Conservation (phyloP, 345 rosid species). For the Brassica nigra region DNA sequence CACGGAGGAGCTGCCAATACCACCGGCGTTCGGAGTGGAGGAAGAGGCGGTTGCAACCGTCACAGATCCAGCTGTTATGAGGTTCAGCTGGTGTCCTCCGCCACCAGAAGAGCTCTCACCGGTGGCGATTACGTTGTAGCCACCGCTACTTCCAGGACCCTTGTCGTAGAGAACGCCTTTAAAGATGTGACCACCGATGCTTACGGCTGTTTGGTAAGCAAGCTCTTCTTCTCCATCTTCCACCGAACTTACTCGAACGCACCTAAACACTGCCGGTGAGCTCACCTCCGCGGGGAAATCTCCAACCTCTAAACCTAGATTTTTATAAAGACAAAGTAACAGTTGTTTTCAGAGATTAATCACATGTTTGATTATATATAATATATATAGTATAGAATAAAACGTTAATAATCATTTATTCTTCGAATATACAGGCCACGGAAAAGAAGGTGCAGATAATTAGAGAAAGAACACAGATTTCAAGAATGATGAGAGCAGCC, state of each 20-base stretch:
- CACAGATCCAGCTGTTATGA: constrained; percentile 36
- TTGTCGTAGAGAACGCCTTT: constrained; percentile 71
- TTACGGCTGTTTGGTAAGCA: constrained; percentile 52
- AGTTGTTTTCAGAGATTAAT: not conserved
- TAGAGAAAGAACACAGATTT: constrained; percentile 31
- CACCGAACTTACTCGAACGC: constrained; percentile 59
- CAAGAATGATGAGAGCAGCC: constrained; percentile 27
- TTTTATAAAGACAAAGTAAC: not conserved
- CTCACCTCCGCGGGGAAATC: constrained; percentile 62
- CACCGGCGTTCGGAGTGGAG: constrained; percentile 41
- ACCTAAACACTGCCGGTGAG: constrained; percentile 55
- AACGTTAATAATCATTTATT: not conserved
- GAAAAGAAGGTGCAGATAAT: constrained; percentile 24
- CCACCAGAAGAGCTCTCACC: constrained; percentile 43
- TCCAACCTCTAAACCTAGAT: constrained; percentile 60
- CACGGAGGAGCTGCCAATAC: constrained; percentile 32
- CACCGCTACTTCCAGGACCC: constrained; percentile 43
- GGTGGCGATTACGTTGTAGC: constrained; percentile 17
- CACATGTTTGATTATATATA: constrained; percentile 10
- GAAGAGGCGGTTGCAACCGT: constrained; percentile 41
- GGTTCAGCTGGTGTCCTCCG: constrained; percentile 33
- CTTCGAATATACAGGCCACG: constrained; percentile 2
- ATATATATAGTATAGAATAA: not conserved
- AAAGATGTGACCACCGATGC: constrained; percentile 64
- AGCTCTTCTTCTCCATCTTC: constrained; percentile 52